phyloP scores from a whole-genome alignment of 1,284 basidiomycete species.

The Rhodotorula sp. region DNA sequence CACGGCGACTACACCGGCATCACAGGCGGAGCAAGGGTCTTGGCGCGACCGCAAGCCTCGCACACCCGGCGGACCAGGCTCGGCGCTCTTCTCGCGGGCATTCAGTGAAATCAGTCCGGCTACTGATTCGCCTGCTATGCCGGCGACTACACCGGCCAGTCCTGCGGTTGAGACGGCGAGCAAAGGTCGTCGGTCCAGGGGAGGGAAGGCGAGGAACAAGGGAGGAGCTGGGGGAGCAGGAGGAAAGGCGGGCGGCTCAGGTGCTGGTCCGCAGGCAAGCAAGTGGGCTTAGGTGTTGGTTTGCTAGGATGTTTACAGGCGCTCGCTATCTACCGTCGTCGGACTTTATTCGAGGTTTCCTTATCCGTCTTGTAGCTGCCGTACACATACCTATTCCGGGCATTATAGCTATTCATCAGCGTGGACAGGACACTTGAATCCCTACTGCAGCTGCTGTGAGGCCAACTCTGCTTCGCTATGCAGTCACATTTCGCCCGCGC shows the following conservation, averaged over 20 bases:
- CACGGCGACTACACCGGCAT: not conserved
- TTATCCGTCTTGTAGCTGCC: too few relatives aligned
- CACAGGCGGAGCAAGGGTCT: not conserved
- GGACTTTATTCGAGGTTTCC: too few relatives aligned
- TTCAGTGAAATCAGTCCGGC: too few relatives aligned
- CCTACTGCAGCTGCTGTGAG: too few relatives aligned
- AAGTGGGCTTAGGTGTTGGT: not conserved
- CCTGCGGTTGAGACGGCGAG: not conserved
- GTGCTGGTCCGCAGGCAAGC: slow-evolving; percentile 1
- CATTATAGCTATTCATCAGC: too few relatives aligned
- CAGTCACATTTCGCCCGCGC: too few relatives aligned
- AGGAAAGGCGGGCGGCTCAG: too few relatives aligned
- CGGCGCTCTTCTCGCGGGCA: not conserved
- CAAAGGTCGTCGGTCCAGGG: not conserved
- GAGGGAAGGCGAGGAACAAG: not conserved
- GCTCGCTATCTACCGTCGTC: not conserved
- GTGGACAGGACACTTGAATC: too few relatives aligned
- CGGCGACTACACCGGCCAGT: not conserved
- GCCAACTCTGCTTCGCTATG: too few relatives aligned
- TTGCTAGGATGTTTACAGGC: not conserved
- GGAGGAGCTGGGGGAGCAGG: not conserved
- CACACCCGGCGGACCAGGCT: not conserved
- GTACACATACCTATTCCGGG: too few relatives aligned
- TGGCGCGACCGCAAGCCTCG: not conserved
- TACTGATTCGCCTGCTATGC: too few relatives aligned